phyloP scores from a whole-genome alignment of 495 filamentous ascomycete genomes.

The Talaromyces stipitatus region DNA sequence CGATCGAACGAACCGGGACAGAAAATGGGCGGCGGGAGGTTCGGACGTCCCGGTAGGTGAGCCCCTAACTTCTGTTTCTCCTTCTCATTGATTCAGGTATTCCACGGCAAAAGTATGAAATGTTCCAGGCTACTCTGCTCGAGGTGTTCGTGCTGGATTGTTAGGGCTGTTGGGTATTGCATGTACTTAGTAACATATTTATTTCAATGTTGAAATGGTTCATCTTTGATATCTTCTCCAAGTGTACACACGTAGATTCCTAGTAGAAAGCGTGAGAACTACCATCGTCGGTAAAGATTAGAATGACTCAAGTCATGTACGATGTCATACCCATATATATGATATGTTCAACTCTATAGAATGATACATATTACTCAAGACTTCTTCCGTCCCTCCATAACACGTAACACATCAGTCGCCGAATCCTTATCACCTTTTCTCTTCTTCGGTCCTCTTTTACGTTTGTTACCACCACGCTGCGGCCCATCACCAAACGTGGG shows the following conservation, averaged over 20 bases:
- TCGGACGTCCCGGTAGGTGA: neutral
- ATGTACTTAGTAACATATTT: neutral
- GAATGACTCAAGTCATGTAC: neutral
- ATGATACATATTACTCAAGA: too few species aligned
- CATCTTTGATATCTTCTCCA: neutral
- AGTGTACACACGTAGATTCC: neutral
- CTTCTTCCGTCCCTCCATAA: slow-evolving; percentile 63
- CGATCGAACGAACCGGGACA: neutral
- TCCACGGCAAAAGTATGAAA: neutral
- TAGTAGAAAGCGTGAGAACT: neutral
- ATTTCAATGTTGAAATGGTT: neutral
- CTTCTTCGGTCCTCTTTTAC: slow-evolving; percentile 81
- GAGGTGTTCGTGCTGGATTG: neutral
- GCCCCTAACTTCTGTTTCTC: neutral
- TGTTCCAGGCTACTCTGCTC: neutral
- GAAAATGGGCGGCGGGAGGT: neutral
- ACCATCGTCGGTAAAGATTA: neutral
- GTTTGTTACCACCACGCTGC: slow-evolving; percentile 49
- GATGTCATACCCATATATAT: too few species aligned
- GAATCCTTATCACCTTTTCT: slow-evolving; percentile 77
- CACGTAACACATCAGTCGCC: slow-evolving; percentile 70
- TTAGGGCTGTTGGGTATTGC: neutral
- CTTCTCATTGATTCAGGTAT: neutral
- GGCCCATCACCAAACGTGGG: slow-evolving; percentile 56
- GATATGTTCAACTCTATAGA: too few species aligned